Base-by-base conservation (phyloP, 1,139 yeast species). In the Zygoascus hellenicus region DNA sequence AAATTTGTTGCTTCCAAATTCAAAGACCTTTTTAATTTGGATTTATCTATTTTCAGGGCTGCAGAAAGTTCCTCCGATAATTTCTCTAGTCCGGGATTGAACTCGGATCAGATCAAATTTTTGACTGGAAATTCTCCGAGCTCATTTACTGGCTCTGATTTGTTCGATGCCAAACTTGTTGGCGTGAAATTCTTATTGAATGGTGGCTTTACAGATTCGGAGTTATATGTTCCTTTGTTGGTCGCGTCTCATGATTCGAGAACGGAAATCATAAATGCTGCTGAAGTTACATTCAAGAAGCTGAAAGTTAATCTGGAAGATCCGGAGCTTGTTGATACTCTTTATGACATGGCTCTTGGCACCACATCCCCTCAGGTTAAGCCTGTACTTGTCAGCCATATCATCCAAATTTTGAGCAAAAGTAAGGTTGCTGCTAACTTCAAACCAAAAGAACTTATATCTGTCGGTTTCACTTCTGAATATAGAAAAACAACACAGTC, bases 51-150 rank as follows among this genome's bases (percentile, higher is more conserved):
- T 5, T 42, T 46, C 16, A 32, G 32, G 13, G 40, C 22, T 17
- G 13, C 39, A 13, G 46, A 41, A 3, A 28, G n/a, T 7, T 19
- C 32, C 5, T 17, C 16, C 36, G 38, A 29, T 15, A 6, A 13
- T 14, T 19, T 34, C 14, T 31, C 75, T 46, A 71, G 78, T 45
- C 86, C 92, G 0, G 95, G 96, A 0, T 66, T 88, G 49, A 71
- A 80, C 19, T 61, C 71, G 0, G 62, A 63, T 0, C 87, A 83
- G 48, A 72, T 75, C 30, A 62, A 76, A 0, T 85, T 80, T 58
- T 77, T 87, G 57, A 81, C 87, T 0, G 73, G 73, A 46, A 78
- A 78, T 52, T 87, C 94, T 4, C 88, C 90, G 11, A 77, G 80
- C 0, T 61, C 75, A 0, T 79, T 76, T 58, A 75, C 75, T 39